Evolutionary conservation across 306 rosid genomes (phyloP), one percentile per base, ranked within the genome.

Genomic region (Citrullus mucosospermus): DNA sequence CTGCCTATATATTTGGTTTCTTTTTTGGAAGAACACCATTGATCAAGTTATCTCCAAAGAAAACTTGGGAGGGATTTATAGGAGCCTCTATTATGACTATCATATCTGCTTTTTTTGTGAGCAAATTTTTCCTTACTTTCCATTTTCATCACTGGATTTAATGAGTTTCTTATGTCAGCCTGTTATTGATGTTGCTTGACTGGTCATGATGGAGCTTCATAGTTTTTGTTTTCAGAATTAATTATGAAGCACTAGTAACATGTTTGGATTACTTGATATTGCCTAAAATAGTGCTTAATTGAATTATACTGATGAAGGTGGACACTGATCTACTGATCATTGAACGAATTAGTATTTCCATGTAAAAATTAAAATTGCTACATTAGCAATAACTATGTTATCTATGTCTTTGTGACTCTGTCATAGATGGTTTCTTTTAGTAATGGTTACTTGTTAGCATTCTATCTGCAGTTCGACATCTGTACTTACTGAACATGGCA

Each of bases 41-140:
- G 88, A 96, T 96, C 84, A 92, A 96, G 89, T 83, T 96, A 77
- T 96, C 99, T 78, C 99, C 99, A 63, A 96, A 96, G 90, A 96
- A 96, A 90, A 96, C 99, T 76, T 96, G 99, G 99, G 99, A 96
- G 90, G 99, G 99, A 73, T 96, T 96, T 84, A 91, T 96, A 71
- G 99, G 99, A 81, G 99, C 99, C 17, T 96, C 99, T 10, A 76
- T 96, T 84, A 83, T 93, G 78, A 92, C 98, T 63, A 91, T 96
- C 53, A 86, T 92, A 84, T 96, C 97, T 80, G 99, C 99, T 43
- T 96, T 92, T 87, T 9, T 84, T 91, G 99, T 96, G 86, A 90
- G 97, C 20, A 62, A 28, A 10, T 4, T 18, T 76, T 56, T 50
- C 62, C 9, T 34, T 6, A 6, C 32, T 6, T 53, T 30, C 22